Conservation (phyloP, 495 filamentous ascomycete species). For the Niebla homalea region DNA sequence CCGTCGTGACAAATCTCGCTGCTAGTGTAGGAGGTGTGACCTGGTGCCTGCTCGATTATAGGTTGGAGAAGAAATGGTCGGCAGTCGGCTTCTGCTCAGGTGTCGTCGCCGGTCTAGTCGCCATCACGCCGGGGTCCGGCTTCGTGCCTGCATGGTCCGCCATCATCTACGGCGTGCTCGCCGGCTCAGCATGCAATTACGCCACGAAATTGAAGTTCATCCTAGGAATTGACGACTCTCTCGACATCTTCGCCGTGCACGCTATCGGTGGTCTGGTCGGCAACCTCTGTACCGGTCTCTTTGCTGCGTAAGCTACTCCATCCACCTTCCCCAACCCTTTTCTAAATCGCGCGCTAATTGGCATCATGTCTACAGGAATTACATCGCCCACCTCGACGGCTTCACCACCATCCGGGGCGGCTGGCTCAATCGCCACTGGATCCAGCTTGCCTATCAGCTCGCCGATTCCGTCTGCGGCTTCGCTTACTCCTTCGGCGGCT, state of each 20-base stretch:
- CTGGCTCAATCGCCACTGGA: constrained; percentile 83
- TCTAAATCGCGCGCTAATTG: not conserved
- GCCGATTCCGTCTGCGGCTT: constrained; percentile 76
- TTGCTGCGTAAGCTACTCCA: constrained; percentile 56
- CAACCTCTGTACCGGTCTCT: constrained; percentile 80
- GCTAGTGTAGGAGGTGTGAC: constrained; percentile 71
- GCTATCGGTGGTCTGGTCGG: constrained; percentile 78
- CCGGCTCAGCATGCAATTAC: constrained; percentile 80
- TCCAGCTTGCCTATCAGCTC: constrained; percentile 79
- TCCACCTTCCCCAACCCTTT: not conserved
- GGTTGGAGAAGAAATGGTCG: constrained; percentile 90
- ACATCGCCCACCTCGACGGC: constrained; percentile 83
- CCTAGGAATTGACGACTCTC: constrained; percentile 71
- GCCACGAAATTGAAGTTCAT: constrained; percentile 94
- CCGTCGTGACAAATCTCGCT: constrained; percentile 43
- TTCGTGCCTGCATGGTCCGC: constrained; percentile 88
- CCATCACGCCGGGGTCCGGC: constrained; percentile 85
- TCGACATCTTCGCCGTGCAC: constrained; percentile 93
- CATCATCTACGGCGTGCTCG: constrained; percentile 78
- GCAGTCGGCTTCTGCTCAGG: constrained; percentile 95
- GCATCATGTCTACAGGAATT: constrained; percentile 38
- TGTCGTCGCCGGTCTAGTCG: constrained; percentile 80
- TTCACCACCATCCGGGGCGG: constrained; percentile 58
- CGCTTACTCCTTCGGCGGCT: constrained; percentile 75
- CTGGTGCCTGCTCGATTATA: constrained; percentile 91